Conservation (phyloP, 2,329 filamentous ascomycete genomes). For the Daldinia sp. region DNA sequence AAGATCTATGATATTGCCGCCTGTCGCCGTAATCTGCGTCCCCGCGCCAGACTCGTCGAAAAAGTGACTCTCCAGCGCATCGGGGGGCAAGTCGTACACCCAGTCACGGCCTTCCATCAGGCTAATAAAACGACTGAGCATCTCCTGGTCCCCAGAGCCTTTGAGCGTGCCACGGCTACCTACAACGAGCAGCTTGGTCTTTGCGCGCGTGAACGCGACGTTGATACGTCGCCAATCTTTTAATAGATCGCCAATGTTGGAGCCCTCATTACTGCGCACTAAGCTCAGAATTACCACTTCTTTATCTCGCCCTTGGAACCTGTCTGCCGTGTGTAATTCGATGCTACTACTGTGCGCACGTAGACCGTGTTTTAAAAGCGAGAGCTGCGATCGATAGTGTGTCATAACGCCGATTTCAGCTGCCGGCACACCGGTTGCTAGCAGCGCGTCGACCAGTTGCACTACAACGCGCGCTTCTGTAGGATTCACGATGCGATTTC, state of each 20-base stretch:
- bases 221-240: constrained; percentile 95
- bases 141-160: constrained; percentile 73
- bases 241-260: constrained; percentile 87
- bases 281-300: constrained; percentile 88
- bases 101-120: constrained; percentile 82
- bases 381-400: constrained; percentile 92
- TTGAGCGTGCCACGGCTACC: constrained; percentile 84
- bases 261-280: constrained; percentile 84
- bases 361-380: constrained; percentile 78
- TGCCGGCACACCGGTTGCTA: constrained; percentile 77
- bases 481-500: constrained; percentile 87
- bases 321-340: constrained; percentile 96
- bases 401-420: constrained; percentile 92
- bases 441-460: constrained; percentile 81
- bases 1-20: neutral
- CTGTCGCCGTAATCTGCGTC: constrained; percentile 56
- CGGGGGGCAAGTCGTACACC: constrained; percentile 75
- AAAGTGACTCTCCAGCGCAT: constrained; percentile 71
- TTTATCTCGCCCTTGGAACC: constrained; percentile 96
- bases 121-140: constrained; percentile 77
- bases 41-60: constrained; percentile 64
- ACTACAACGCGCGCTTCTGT: constrained; percentile 80
- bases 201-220: constrained; percentile 91
- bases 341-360: constrained; percentile 67
- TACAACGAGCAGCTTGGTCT: constrained; percentile 88